Percentiles rank a stretch among this genome's conserved stretches.
phyloP scores from a whole-genome alignment of 1,284 basidiomycete species.

The Ustilago lituana region DNA sequence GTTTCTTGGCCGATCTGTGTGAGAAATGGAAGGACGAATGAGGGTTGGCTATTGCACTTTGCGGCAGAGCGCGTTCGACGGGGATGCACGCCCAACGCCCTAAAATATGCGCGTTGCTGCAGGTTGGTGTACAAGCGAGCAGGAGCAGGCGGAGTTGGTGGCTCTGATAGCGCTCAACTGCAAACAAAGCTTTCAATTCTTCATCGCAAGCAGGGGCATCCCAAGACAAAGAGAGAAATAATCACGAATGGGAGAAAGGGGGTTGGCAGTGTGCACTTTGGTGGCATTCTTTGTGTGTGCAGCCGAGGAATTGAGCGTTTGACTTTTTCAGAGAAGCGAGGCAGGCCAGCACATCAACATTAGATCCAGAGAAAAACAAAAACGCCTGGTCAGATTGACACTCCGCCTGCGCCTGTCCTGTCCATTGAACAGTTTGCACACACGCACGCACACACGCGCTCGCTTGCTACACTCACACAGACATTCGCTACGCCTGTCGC shows the following conservation, averaged over 20 bases:
- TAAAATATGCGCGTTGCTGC: background rate
- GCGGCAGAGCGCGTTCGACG: no score
- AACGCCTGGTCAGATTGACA: background rate
- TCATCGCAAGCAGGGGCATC: no score
- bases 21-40: no score
- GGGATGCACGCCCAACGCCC: slow-evolving; percentile 4
- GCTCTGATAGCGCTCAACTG: no score
- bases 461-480: no score
- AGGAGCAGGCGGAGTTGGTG: background rate
- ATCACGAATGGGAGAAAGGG: no score
- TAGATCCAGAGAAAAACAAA: background rate
- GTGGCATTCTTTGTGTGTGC: slow-evolving; percentile 1
- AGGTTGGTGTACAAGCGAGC: background rate
- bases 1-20: no score
- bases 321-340: no score
- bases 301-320: slow-evolving; percentile 5
- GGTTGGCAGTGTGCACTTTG: no score
- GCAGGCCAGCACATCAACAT: slow-evolving; percentile 7
- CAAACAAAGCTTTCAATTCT: no score
- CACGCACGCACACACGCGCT: slow-evolving; percentile 4
- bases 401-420: background rate
- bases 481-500: no score
- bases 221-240: background rate
- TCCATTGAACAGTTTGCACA: background rate
- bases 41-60: no score